These are phyloP conservation scores for Podospora anserina DNA, from an alignment of 495 filamentous ascomycete species.

Conservation along the genomic window DNA sequence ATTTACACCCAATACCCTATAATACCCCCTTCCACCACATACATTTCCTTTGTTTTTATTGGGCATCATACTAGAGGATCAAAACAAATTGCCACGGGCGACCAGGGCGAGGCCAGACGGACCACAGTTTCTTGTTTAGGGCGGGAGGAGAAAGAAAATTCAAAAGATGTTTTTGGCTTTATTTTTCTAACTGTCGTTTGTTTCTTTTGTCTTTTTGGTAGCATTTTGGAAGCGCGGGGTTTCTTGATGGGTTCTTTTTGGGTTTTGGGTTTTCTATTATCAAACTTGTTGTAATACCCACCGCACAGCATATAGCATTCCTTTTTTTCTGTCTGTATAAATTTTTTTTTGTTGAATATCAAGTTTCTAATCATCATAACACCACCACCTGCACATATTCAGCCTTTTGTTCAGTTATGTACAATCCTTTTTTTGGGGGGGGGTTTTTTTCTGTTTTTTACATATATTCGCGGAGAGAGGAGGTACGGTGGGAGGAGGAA, in stretches of 20 bases:
- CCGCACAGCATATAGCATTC: neutral
- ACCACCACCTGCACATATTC: neutral
- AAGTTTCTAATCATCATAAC: neutral
- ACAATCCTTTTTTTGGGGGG: neutral
- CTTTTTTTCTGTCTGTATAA: neutral
- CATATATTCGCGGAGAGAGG: too few relatives aligned
- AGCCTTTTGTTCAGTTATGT: neutral
- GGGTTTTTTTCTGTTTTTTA: too few relatives aligned
- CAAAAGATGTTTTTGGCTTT: neutral
- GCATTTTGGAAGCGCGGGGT: neutral
- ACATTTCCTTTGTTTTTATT: constrained; percentile 1
- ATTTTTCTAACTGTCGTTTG: neutral
- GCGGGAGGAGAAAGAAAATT: neutral
- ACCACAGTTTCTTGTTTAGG: neutral
- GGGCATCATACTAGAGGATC: constrained; percentile 1
- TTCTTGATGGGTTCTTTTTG: too few relatives aligned
- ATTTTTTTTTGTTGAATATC: neutral
- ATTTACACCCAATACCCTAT: neutral
- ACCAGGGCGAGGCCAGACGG: neutral
- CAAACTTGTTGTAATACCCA: neutral
- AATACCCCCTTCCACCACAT: neutral
- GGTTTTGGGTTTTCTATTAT: neutral
- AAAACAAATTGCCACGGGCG: neutral
- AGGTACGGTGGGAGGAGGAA: too few relatives aligned
- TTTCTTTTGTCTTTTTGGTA: neutral